phyloP scores from a whole-genome alignment of 805 yeast species.

The Starmerella sp. region DNA sequence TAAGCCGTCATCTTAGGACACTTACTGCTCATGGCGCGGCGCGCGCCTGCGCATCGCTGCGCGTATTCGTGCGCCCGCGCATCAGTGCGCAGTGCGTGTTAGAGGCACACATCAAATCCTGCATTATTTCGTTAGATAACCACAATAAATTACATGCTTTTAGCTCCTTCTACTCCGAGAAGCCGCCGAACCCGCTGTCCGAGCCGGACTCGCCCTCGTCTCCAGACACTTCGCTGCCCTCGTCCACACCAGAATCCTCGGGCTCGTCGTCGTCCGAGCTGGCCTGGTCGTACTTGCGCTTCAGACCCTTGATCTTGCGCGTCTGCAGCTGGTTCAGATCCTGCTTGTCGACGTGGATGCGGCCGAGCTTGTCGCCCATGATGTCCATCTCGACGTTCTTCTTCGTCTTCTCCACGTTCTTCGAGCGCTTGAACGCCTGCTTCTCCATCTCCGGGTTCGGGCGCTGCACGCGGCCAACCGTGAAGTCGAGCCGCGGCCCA shows the following conservation, averaged over 20 bases:
- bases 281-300: conserved; percentile 72
- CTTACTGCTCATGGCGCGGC: too few relatives aligned
- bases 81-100: too few relatives aligned
- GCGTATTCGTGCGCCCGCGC: too few relatives aligned
- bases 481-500: conserved; percentile 91
- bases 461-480: conserved; percentile 71
- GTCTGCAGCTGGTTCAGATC: conserved; percentile 85
- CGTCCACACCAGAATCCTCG: conserved; percentile 25
- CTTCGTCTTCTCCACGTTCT: conserved; percentile 66
- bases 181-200: conserved; percentile 21
- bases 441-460: conserved; percentile 82
- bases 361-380: conserved; percentile 95
- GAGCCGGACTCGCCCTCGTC: conserved; percentile 30
- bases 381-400: conserved; percentile 80
- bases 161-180: conserved; percentile 11
- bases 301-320: conserved; percentile 96
- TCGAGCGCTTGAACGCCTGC: conserved; percentile 76
- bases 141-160: neutral
- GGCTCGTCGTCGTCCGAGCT: conserved; percentile 39
- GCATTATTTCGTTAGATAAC: neutral
- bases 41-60: too few relatives aligned
- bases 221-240: conserved; percentile 5
- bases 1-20: too few relatives aligned
- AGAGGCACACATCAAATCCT: too few relatives aligned
- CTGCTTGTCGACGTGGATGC: conserved; percentile 92